phyloP scores from a whole-genome alignment of 495 filamentous ascomycete species.

The Cudoniella acicularis region DNA sequence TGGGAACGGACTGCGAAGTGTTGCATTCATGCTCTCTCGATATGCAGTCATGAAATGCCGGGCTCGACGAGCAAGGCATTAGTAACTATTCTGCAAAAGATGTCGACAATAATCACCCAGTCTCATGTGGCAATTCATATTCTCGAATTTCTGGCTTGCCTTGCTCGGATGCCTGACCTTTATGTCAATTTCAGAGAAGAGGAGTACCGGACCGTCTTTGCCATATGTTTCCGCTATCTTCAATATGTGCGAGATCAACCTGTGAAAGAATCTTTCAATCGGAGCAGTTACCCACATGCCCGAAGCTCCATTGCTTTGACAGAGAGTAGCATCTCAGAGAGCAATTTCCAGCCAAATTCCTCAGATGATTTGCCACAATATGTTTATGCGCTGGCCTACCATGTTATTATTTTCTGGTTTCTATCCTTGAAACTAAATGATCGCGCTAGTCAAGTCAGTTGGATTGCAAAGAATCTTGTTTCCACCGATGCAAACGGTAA shows the following conservation, averaged over 20 bases:
- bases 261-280: constrained; percentile 29
- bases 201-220: constrained; percentile 88
- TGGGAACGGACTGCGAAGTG: constrained; percentile 83
- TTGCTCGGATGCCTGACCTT: constrained; percentile 79
- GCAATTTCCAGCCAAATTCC: constrained; percentile 32
- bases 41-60: constrained; percentile 92
- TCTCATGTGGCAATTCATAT: constrained; percentile 88
- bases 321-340: constrained; percentile 21
- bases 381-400: constrained; percentile 86
- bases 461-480: constrained; percentile 87
- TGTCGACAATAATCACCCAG: constrained; percentile 94
- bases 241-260: constrained; percentile 57
- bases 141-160: constrained; percentile 82
- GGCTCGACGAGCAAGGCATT: constrained; percentile 76
- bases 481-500: constrained; percentile 67
- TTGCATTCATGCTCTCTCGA: constrained; percentile 89
- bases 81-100: constrained; percentile 78
- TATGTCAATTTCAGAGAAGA: constrained; percentile 84
- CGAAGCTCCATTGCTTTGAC: constrained; percentile 12
- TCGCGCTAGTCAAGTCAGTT: constrained; percentile 76
- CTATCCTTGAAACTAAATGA: constrained; percentile 79
- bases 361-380: constrained; percentile 78
- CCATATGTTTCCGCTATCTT: constrained; percentile 88
- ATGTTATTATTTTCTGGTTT: constrained; percentile 97
- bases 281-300: constrained; percentile 12